Percentiles rank a stretch among this genome's conserved stretches.
Evolutionary conservation across 768 basidiomycete genomes (phyloP).

Genomic region (Cystobasidium onofrii): DNA sequence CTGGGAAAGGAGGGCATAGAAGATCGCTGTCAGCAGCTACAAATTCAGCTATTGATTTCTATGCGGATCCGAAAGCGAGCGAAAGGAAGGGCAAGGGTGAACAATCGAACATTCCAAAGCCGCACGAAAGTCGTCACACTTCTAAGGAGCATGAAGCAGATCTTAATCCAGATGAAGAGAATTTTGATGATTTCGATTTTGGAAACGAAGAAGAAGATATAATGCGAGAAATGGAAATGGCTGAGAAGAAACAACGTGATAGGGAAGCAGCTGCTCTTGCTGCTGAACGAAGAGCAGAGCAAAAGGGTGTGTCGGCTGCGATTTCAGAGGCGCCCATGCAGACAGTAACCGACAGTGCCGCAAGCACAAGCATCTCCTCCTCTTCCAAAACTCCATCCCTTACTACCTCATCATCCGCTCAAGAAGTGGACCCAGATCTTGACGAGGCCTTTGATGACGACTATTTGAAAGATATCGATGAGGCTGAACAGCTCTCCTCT

Average conservation of each 20-base stretch:
- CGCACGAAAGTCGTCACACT: neutral
- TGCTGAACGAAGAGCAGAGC: neutral
- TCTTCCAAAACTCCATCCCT: neutral
- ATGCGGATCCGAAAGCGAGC: neutral
- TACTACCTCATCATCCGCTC: neutral
- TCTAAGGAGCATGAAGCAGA: neutral
- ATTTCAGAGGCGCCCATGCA: too few relatives aligned
- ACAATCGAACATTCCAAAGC: neutral
- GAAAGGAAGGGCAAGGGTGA: neutral
- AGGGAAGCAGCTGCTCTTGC: neutral
- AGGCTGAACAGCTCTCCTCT: neutral
- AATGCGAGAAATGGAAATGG: neutral
- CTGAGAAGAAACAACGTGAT: neutral
- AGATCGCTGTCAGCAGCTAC: neutral
- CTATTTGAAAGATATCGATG: neutral
- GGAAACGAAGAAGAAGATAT: constrained; percentile 32
- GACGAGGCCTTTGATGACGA: constrained; percentile 8
- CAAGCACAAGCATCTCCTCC: neutral
- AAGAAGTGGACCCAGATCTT: neutral
- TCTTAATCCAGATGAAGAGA: constrained; percentile 18
- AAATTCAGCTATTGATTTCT: neutral
- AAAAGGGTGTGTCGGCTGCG: neutral
- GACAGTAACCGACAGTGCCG: neutral
- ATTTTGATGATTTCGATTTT: constrained; percentile 28
- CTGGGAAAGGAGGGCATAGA: neutral